Evolutionary conservation across 352 stramenopile genomes (phyloP), one percentile per base, ranked within the genome.

Genomic region (Aphanomyces invadans): DNA sequence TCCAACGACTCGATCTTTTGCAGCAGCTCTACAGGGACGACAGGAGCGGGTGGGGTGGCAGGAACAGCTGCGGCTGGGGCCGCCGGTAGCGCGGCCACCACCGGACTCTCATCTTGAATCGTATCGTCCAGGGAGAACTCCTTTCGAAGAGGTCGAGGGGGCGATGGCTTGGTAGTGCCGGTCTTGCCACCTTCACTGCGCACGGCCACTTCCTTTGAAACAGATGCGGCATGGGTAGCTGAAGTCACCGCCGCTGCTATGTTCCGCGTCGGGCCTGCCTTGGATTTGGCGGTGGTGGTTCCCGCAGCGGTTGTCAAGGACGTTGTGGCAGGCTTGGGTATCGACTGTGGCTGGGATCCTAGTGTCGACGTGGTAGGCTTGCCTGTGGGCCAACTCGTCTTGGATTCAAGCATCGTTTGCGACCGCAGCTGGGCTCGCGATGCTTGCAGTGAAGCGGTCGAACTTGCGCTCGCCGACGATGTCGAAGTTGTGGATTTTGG

Each of bases 1-100:
- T 67, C 60, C 15, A 67, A 33, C 29, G 39, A 3, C 17, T 44
- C 46, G n/a, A 67, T 39, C 21, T 67, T 67, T 12, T 42, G 11
- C 19, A n/a, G 25, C 17, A 48, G 19, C 9, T 67, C 60, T 19
- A 44, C 60, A 2, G 49, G 4, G n/a, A 44, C 46, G 38, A 17
- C 38, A 9, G 17, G 9, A 9, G 38, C 38, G 38, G 44, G 5
- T 52, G 12, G 12, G 19, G 12, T 4, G 12, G 12, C 44, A 9
- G 12, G 44, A 26, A 33, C 4, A 5, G 23, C 5, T 17, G 7
- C 12, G 11, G 21, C 49, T 4, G 36, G 11, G 11, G 29, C 5
- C 12, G 36, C 36, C 7, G 36, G 36, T 15, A 42, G 7, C 36
- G 7, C 36, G 15, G 7, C 12, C 5, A 7, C 7, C 23, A n/a